Evolutionary conservation across 345 rosid species (phyloP).

Genomic region (Gossypium anomalum): DNA sequence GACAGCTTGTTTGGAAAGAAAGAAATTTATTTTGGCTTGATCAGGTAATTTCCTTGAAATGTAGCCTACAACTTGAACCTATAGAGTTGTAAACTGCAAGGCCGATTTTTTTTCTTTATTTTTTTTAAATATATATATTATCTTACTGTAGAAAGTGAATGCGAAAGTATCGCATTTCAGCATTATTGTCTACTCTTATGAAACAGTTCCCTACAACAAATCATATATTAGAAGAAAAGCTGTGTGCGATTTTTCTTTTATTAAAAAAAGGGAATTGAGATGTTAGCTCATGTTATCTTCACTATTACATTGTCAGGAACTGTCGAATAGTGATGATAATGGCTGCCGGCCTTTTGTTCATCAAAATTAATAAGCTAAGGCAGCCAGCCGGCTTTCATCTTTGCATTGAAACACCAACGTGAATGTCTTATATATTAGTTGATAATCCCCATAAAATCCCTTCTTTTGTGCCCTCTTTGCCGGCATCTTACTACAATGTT

Average conservation of each 20-base stretch:
- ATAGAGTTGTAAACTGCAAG: background rate
- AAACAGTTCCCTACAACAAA: too few species aligned
- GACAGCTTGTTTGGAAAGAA: slow-evolving; percentile 2
- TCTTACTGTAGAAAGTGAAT: background rate
- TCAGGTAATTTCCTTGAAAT: slow-evolving; percentile 8
- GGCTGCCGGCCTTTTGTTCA: background rate
- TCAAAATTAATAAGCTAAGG: background rate
- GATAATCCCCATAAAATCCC: slow-evolving; percentile 9
- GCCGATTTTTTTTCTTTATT: background rate
- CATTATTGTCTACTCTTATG: too few species aligned
- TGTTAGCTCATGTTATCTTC: background rate
- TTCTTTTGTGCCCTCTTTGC: slow-evolving; percentile 31
- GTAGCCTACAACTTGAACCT: background rate
- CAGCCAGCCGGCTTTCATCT: background rate
- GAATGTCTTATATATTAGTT: background rate
- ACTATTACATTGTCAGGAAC: background rate
- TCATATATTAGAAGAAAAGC: too few species aligned
- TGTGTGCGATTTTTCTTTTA: background rate
- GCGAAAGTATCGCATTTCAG: background rate
- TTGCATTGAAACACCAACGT: slow-evolving; percentile 3
- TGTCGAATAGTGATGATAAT: background rate
- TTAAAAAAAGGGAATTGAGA: background rate
- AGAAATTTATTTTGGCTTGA: background rate
- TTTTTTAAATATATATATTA: too few species aligned
- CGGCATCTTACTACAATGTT: slow-evolving; percentile 28